Evolutionary conservation across 345 rosid genomes (phyloP), one percentile per base, ranked within the genome.

Genomic region (Eutrema japonicum): DNA sequence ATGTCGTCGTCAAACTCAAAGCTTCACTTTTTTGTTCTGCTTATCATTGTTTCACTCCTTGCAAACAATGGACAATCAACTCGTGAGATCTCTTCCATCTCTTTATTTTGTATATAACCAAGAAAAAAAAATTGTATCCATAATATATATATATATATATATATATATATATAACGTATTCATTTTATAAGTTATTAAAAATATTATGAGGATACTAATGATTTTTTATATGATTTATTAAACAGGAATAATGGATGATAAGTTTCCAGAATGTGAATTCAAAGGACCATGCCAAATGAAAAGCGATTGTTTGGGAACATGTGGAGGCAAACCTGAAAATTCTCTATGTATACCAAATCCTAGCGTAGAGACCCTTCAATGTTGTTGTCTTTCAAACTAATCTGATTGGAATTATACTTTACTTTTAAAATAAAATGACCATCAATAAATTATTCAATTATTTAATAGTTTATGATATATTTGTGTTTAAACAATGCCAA

Each of bases 331-430:
- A 13, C 77, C 65, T 54, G 53, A n/a, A 37, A 37, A 30, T 35
- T 37, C 76, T 71, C 16, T 72, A 26, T 64, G 71, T 37, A 55
- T 73, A 16, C 65, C 77, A 64, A 64, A 73, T 73, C 77, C 71
- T 27, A 46, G 7, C 18, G 64, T 55, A 4, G 77, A 64, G 1
- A 4, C 22, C 13, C 47, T 54, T 64, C 77, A 73, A 12, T 64
- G 77, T 46, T 73, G 77, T 73, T 73, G 71, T 73, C 13, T 73
- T 73, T 36, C 57, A 2, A 73, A 16, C 48, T 64, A 64, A 26
- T 53, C 45, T 45, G 4, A 14, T 49, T 58, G 2, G 14, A 46
- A 36, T 57, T n/a, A 11, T 32, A 11, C 7, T 35, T 5, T 14
- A 57, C 38, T 38, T 4, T 14, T 27, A 40, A 58, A 49, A 59